These are phyloP conservation scores for Ustilago sp. DNA, from an alignment of 1,284 basidiomycete species.

Conservation along the genomic window DNA sequence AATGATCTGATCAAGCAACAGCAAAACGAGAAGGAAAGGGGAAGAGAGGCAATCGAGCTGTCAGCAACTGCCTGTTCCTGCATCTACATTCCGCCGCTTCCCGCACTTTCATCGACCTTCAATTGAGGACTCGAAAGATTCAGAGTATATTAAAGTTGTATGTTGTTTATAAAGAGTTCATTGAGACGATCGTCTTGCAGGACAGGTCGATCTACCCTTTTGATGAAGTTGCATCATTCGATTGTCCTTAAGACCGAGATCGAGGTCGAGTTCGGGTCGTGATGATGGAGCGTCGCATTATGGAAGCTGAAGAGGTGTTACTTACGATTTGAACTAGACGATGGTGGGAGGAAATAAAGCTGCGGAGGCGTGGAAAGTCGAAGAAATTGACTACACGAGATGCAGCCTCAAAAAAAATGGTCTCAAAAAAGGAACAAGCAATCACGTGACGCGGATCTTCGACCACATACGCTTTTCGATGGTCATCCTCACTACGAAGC, in stretches of 20 bases:
- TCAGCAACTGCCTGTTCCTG: constrained; percentile 1
- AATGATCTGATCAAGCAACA: neutral
- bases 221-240: constrained; percentile 36
- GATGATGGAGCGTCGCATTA: neutral
- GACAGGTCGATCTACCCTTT: constrained; percentile 44
- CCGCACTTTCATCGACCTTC: neutral
- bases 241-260: neutral
- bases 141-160: constrained; percentile 62
- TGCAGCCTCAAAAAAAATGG: constrained; percentile 7
- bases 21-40: neutral
- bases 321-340: constrained; percentile 18
- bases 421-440: neutral
- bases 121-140: constrained; percentile 7
- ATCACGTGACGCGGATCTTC: constrained; percentile 27
- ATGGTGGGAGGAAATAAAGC: constrained; percentile 28
- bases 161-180: constrained; percentile 38
- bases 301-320: neutral
- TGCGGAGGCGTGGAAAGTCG: neutral
- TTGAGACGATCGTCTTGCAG: constrained; percentile 45
- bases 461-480: neutral
- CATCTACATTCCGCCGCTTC: neutral
- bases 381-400: neutral
- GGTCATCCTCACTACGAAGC: too few species aligned
- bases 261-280: too few species aligned
- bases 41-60: neutral